Evolutionary conservation across 805 yeast species (phyloP).

Genomic region (Yarrowia yakushimensis): DNA sequence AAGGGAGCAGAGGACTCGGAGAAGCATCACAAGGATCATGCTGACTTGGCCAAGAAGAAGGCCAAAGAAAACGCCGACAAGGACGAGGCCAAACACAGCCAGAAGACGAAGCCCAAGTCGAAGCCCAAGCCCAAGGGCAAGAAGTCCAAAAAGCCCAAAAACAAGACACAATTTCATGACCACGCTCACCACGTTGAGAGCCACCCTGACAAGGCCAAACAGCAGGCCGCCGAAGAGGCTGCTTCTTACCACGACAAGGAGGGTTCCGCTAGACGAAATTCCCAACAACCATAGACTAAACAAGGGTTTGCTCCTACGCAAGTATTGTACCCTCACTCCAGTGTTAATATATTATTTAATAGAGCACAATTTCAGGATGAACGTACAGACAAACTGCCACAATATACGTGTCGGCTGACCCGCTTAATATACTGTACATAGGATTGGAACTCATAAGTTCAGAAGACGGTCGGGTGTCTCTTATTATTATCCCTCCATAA

Average conservation of each 20-base stretch:
- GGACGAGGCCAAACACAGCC: neutral
- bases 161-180: neutral
- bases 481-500: neutral
- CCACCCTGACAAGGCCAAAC: slow-evolving; percentile 4
- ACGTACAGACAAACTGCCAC: no score
- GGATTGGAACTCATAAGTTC: neutral
- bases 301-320: neutral
- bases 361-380: neutral
- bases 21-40: slow-evolving; percentile 1
- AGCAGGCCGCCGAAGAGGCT: neutral
- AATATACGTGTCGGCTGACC: no score
- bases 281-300: slow-evolving; percentile 9
- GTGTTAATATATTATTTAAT: neutral
- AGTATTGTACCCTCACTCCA: neutral
- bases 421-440: no score
- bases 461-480: neutral
- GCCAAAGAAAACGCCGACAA: neutral
- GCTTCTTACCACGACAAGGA: neutral
- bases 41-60: slow-evolving; percentile 5
- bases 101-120: neutral
- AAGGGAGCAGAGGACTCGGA: slow-evolving; percentile 2
- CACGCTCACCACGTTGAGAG: neutral
- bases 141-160: neutral
- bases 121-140: neutral
- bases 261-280: slow-evolving; percentile 4